Base-by-base conservation (phyloP, 371 early-diverging fungal species). In the Amoeboaphelidium protococcarum region DNA sequence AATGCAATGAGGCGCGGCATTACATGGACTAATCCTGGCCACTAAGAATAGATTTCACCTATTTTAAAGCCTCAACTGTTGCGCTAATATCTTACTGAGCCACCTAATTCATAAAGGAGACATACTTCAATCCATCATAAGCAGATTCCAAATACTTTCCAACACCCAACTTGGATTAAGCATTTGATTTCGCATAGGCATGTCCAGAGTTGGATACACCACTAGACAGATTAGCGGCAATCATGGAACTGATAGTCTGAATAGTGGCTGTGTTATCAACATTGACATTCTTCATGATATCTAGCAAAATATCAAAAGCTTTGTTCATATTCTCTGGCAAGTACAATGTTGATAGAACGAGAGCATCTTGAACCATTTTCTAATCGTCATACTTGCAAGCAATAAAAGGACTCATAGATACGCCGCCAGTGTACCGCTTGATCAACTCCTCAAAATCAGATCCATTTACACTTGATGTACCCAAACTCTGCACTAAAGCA, bases 371-470 rank as follows among this genome's bases (percentile, higher is more conserved):
- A 23, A 16, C 10, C 1, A 10, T 42, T 26, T 20, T 19, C 13
- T 2, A 22, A 12, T 50, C 24, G 13, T 40, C 41, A 26, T 31
- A 3, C 13, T 1, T 21, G 20, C 22, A 20, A 22, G 45, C 25
- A 2, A 42, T 13, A n/a, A 22, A 67, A 0, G 78, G 67, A 31
- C 78, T 61, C 24, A 74, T 71, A 22, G 64, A 61, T 31, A 92
- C 66, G 10, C 92, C 92, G 41, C 86, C 89, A 3, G 91, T 86
- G 53, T 73, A 64, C 26, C 78, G 59, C 20, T 83, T 66, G 43
- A 90, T 81, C 1, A 80, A 75, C 20, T 89, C 82, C 52, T 86
- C 86, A 23, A 92, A 73, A 27, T 78, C 80, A 21, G 79, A 71
- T 72, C 86, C 81, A 13, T 71, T 56, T 48, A 74, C 74, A 12